These are phyloP conservation scores for Dispira parvispora DNA, from an alignment of 192 early-diverging fungal genomes.

Conservation along the genomic window DNA sequence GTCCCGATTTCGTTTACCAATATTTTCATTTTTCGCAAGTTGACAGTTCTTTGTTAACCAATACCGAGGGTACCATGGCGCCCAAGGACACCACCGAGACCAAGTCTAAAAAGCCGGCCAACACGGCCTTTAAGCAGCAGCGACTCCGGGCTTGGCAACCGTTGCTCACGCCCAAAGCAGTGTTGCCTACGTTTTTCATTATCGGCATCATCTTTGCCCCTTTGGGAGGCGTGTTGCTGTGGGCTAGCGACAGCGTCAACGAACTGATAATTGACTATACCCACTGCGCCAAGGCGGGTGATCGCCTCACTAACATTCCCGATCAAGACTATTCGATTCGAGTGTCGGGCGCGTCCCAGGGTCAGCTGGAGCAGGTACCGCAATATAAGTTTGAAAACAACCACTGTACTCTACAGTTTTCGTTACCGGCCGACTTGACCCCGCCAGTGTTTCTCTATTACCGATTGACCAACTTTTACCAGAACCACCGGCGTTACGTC, in stretches of 20 bases:
- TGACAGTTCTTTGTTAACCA: too few species aligned
- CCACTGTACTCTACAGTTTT: conserved; percentile 59
- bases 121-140: conserved; percentile 99
- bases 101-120: conserved; percentile 43
- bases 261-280: conserved; percentile 94
- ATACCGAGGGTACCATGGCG: neutral
- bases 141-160: conserved; percentile 99
- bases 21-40: too few species aligned
- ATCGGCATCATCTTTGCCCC: conserved; percentile 93
- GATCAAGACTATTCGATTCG: conserved; percentile 20
- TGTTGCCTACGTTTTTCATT: conserved; percentile 87
- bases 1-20: too few species aligned
- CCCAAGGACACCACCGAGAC: neutral
- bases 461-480: conserved; percentile 93
- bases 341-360: conserved; percentile 1
- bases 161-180: conserved; percentile 93
- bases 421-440: conserved; percentile 44
- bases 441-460: conserved; percentile 87
- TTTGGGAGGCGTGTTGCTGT: conserved; percentile 77
- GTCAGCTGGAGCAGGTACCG: conserved; percentile 7
- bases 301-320: conserved; percentile 9
- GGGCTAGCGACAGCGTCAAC: conserved; percentile 70
- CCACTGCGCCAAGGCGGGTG: conserved; percentile 36
- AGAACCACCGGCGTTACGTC: conserved; percentile 95
- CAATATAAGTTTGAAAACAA: conserved; percentile 31